Conservation (phyloP, 2,329 filamentous ascomycete genomes). For the Aspergillus unguis region DNA sequence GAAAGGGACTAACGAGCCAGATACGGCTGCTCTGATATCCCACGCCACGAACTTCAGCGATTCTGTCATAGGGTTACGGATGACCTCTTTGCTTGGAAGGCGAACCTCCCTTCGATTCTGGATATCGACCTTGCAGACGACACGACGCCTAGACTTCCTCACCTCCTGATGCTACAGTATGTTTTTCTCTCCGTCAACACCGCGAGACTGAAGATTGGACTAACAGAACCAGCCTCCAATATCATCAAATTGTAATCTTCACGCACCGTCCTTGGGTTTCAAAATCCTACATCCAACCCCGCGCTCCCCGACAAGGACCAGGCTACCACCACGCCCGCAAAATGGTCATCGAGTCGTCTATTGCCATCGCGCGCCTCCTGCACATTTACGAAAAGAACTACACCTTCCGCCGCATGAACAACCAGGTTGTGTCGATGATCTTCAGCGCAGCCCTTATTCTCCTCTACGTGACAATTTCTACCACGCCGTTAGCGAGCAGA, state of each 20-base stretch:
- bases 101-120: slow-evolving; percentile 36
- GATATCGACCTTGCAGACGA: slow-evolving; percentile 36
- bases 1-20: slow-evolving; percentile 21
- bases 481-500: slow-evolving; percentile 24
- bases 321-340: slow-evolving; percentile 44
- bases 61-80: slow-evolving; percentile 35
- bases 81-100: slow-evolving; percentile 42
- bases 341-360: slow-evolving; percentile 44
- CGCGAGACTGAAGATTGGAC: background rate
- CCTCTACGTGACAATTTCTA: slow-evolving; percentile 38
- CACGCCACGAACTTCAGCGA: slow-evolving; percentile 36
- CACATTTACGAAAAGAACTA: slow-evolving; percentile 42
- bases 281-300: slow-evolving; percentile 42
- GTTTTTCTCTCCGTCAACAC: background rate
- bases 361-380: slow-evolving; percentile 40
- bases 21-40: slow-evolving; percentile 39
- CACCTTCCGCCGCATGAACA: slow-evolving; percentile 44
- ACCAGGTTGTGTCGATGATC: slow-evolving; percentile 44
- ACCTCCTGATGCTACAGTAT: slow-evolving; percentile 43
- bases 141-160: slow-evolving; percentile 33
- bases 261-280: slow-evolving; percentile 46
- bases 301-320: slow-evolving; percentile 40
- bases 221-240: slow-evolving; percentile 36
- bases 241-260: slow-evolving; percentile 45
- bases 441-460: slow-evolving; percentile 44